These are phyloP conservation scores for Cymbopogon citratus DNA, from an alignment of 176 grass and related monocot genomes.

Conservation along the genomic window DNA sequence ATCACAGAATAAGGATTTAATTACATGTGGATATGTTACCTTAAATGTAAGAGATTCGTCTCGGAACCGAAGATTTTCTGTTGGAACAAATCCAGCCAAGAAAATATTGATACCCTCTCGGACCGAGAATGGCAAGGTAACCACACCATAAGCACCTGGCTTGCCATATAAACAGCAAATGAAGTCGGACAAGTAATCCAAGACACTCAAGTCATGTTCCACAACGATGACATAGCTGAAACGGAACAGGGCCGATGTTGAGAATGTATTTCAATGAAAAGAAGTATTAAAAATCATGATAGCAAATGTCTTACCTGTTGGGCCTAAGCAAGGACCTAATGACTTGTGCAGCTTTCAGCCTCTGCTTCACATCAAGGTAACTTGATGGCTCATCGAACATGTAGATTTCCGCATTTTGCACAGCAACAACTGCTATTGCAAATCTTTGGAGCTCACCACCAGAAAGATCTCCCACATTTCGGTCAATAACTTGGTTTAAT, in stretches of 20 bases:
- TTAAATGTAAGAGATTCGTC: slow-evolving; percentile 83
- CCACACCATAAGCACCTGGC: slow-evolving; percentile 81
- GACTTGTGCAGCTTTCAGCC: slow-evolving; percentile 88
- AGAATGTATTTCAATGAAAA: background rate
- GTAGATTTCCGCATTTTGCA: slow-evolving; percentile 82
- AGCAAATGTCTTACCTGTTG: slow-evolving; percentile 49
- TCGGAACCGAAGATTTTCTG: slow-evolving; percentile 79
- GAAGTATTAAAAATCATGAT: background rate
- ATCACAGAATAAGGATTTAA: background rate
- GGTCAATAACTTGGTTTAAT: slow-evolving; percentile 81
- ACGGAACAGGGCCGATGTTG: background rate
- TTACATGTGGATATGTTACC: slow-evolving; percentile 27
- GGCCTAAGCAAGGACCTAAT: slow-evolving; percentile 66
- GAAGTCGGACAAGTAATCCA: slow-evolving; percentile 92
- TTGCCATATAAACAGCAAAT: slow-evolving; percentile 97
- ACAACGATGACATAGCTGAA: slow-evolving; percentile 83
- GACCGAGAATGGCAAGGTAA: slow-evolving; percentile 72
- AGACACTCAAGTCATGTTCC: slow-evolving; percentile 82
- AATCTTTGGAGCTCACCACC: slow-evolving; percentile 89
- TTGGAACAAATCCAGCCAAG: slow-evolving; percentile 76
- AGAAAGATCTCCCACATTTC: slow-evolving; percentile 82
- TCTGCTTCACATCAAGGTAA: slow-evolving; percentile 92
- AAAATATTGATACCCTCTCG: slow-evolving; percentile 82
- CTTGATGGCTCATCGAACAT: slow-evolving; percentile 91
- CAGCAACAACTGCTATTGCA: slow-evolving; percentile 80